Percentiles rank a stretch among this genome's conserved stretches.
Evolutionary conservation across 352 stramenopile genomes (phyloP).

Genomic region (Pythium diclinum): DNA sequence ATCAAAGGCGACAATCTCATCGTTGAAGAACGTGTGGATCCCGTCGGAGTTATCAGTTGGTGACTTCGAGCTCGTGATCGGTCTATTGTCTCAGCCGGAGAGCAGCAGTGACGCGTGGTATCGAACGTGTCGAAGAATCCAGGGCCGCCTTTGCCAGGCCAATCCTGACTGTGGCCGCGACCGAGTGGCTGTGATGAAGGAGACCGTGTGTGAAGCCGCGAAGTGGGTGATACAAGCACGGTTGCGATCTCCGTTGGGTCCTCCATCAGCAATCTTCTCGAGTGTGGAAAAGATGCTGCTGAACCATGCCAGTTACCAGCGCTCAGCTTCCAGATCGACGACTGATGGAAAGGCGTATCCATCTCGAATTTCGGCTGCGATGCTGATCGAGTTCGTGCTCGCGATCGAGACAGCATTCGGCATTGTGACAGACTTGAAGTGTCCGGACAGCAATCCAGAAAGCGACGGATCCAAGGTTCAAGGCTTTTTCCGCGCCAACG

Average conservation of each 20-base stretch:
- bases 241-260: conserved; percentile 73
- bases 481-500: conserved; percentile 29
- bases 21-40: conserved; percentile 12
- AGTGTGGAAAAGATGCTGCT: conserved; percentile 68
- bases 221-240: conserved; percentile 70
- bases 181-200: conserved; percentile 13
- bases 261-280: conserved; percentile 70
- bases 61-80: conserved; percentile 28
- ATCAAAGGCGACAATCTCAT: neutral
- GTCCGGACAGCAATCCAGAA: conserved; percentile 16
- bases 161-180: neutral
- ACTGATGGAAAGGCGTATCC: neutral
- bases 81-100: conserved; percentile 14
- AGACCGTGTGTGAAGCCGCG: conserved; percentile 44
- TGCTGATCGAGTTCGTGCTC: conserved; percentile 28
- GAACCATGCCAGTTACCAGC: conserved; percentile 26
- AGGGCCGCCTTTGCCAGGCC: conserved; percentile 11
- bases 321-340: conserved; percentile 1
- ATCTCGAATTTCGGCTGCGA: conserved; percentile 5
- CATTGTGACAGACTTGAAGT: conserved; percentile 16
- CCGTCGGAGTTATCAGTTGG: conserved; percentile 16
- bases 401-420: conserved; percentile 23
- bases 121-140: conserved; percentile 16
- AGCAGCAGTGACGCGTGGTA: conserved; percentile 18
- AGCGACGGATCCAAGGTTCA: conserved; percentile 24